Evolutionary conservation across 169 alveolate genomes (phyloP).

Genomic region (Plasmodium knowlesi): DNA sequence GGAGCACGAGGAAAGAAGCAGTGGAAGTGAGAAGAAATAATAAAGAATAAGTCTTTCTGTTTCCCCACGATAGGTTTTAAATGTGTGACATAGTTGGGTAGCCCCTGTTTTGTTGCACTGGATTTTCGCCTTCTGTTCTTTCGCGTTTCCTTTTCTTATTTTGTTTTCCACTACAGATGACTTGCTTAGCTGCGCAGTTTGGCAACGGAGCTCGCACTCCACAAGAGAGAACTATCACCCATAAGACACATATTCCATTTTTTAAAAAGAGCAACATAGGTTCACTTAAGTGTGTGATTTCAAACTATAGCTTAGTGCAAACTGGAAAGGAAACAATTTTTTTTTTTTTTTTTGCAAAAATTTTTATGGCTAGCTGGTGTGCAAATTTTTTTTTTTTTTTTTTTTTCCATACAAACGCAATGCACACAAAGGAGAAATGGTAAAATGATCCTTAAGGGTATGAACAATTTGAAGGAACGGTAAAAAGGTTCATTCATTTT

Average conservation of each 20-base stretch:
- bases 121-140: neutral
- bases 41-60: neutral
- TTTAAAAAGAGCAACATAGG: neutral
- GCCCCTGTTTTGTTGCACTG: neutral
- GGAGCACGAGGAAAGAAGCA: neutral
- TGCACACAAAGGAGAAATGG: neutral
- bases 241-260: neutral
- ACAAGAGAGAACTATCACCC: neutral
- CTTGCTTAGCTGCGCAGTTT: neutral
- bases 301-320: neutral
- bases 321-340: neutral
- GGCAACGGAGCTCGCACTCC: neutral
- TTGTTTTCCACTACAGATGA: neutral
- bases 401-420: neutral
- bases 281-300: neutral
- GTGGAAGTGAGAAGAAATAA: neutral
- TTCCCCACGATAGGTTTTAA: neutral
- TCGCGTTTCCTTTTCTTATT: neutral
- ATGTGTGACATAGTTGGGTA: neutral
- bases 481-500: neutral
- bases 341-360: neutral
- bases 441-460: neutral
- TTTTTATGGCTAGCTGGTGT: neutral
- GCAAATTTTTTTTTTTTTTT: neutral
- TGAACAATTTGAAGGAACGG: neutral